Conservation (phyloP, 108 stramenopile genomes). For the Cyclostephanos invisitatus region DNA sequence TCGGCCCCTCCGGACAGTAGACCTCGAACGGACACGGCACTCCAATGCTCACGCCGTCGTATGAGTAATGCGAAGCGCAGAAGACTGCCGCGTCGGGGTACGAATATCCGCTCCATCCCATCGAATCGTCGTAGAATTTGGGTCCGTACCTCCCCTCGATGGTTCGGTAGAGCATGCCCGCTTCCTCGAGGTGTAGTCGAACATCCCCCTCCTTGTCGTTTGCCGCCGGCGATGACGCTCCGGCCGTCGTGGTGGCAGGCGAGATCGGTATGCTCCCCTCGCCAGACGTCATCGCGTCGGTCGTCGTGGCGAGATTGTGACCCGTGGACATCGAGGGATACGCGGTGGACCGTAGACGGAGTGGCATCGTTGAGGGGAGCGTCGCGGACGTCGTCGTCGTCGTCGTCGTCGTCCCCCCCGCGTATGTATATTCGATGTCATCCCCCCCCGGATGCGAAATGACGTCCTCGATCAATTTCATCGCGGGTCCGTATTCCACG, state of each 20-base stretch:
- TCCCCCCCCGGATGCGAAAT: not conserved
- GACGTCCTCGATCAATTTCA: not conserved
- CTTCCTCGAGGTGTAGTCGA: constrained; percentile 5
- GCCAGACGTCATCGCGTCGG: too few species aligned
- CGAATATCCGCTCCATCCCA: not conserved
- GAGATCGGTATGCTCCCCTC: too few species aligned
- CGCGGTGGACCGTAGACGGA: too few species aligned
- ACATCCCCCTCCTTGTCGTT: not conserved
- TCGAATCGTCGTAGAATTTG: not conserved
- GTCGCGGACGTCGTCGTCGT: not conserved
- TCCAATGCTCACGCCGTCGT: not conserved
- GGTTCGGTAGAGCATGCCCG: constrained; percentile 2
- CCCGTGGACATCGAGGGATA: not conserved
- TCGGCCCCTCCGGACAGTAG: constrained; percentile 10
- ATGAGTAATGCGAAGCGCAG: not conserved
- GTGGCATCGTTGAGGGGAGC: too few species aligned
- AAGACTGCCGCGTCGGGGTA: not conserved
- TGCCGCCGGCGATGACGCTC: not conserved
- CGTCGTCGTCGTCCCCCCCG: too few species aligned
- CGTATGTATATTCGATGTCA: not conserved
- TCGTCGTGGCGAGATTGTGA: not conserved
- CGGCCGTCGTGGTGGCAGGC: not conserved
- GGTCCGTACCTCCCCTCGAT: not conserved
- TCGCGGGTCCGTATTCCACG: not conserved
- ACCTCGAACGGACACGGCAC: constrained; percentile 8